Evolutionary conservation across 257 asterid genomes (phyloP).

Genomic region (Jacaranda copaia): DNA sequence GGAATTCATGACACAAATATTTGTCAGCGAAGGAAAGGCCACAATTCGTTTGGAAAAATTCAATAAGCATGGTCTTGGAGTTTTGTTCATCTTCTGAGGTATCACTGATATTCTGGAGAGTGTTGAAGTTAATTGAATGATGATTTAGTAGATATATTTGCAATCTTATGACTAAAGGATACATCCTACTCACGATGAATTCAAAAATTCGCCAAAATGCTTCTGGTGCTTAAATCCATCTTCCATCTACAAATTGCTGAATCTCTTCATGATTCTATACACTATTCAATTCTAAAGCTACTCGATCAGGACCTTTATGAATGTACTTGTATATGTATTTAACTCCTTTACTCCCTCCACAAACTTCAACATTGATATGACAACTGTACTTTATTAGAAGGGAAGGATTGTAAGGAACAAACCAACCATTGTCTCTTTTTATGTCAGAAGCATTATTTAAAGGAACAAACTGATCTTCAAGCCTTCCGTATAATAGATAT

Average conservation of each 20-base stretch:
- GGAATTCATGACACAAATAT: neutral
- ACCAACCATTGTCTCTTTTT: neutral
- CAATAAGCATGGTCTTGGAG: neutral
- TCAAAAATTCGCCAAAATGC: neutral
- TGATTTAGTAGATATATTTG: neutral
- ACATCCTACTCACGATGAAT: neutral
- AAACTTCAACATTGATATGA: neutral
- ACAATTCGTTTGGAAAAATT: neutral
- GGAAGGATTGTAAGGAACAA: neutral
- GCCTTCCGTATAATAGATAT: neutral
- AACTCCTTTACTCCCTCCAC: neutral
- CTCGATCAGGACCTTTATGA: neutral
- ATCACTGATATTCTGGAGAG: neutral
- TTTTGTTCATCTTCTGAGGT: neutral
- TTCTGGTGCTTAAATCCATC: slow-evolving; percentile 3
- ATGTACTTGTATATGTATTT: neutral
- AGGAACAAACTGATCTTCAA: neutral
- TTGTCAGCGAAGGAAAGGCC: neutral
- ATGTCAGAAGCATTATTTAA: neutral
- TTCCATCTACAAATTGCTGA: neutral
- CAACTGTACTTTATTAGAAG: neutral
- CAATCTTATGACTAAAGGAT: slow-evolving; percentile 1
- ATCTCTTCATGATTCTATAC: slow-evolving; percentile 1
- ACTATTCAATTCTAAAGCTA: neutral
- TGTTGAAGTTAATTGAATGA: neutral